Evolutionary conservation across 108 stramenopile genomes (phyloP).

Genomic region (Chaetoceros muelleri): DNA sequence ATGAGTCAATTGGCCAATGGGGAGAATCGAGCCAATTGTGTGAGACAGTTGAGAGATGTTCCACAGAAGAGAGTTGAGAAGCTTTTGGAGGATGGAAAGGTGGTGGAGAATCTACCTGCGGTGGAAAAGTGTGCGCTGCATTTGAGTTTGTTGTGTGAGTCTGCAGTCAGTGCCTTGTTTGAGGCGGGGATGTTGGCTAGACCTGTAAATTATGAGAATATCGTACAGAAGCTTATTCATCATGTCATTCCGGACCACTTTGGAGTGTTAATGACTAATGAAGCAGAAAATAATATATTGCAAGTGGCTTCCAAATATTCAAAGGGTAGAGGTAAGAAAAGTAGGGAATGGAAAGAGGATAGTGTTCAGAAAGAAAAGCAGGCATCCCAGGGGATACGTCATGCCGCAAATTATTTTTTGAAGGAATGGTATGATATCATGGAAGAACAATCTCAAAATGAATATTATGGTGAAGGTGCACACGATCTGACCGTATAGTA

Average conservation of each 20-base stretch:
- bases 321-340: conserved; percentile 48
- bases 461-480: background rate
- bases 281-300: conserved; percentile 34
- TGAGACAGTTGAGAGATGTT: conserved; percentile 17
- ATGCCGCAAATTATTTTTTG: conserved; percentile 48
- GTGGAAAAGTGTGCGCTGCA: conserved; percentile 77
- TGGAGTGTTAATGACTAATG: conserved; percentile 18
- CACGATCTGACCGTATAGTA: no score
- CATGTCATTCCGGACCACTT: conserved; percentile 46
- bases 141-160: conserved; percentile 63
- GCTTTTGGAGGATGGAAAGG: conserved; percentile 22
- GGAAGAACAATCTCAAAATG: conserved; percentile 3
- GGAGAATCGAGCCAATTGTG: conserved; percentile 39
- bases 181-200: conserved; percentile 33
- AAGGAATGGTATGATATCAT: conserved; percentile 35
- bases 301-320: conserved; percentile 50
- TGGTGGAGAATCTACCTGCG: conserved; percentile 17
- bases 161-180: conserved; percentile 36
- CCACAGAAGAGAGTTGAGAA: conserved; percentile 19
- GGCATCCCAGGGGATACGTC: conserved; percentile 36
- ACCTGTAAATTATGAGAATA: conserved; percentile 42
- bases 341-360: conserved; percentile 47
- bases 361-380: conserved; percentile 45
- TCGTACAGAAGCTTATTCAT: conserved; percentile 37
- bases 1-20: conserved; percentile 60